Conservation (phyloP, 371 early-diverging fungal species). For the Sporodiniella umbellata region DNA sequence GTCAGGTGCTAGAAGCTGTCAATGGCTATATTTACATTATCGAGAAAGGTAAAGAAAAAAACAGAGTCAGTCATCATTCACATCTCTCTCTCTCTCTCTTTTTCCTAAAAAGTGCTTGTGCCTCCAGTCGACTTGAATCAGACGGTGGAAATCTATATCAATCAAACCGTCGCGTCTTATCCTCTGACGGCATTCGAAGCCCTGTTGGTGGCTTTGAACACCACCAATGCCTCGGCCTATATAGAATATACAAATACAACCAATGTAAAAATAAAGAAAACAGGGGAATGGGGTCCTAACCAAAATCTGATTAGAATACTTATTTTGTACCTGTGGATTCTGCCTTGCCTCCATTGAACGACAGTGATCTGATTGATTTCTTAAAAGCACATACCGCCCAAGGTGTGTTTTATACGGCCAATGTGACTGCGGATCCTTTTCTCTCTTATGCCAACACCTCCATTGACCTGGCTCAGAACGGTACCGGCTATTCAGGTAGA, state of each 20-base stretch:
- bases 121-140: conserved; percentile 23
- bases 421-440: conserved; percentile 21
- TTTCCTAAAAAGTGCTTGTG: conserved; percentile 34
- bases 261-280: neutral
- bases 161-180: too few species aligned
- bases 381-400: conserved; percentile 33
- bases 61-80: neutral
- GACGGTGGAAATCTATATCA: conserved; percentile 11
- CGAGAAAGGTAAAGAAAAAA: conserved; percentile 24
- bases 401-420: conserved; percentile 38
- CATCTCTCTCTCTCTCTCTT: too few species aligned
- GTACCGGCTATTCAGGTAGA: neutral
- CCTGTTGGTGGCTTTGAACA: conserved; percentile 7
- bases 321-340: conserved; percentile 30
- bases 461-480: conserved; percentile 5
- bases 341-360: conserved; percentile 13
- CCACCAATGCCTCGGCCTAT: conserved; percentile 8
- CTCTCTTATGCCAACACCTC: conserved; percentile 2
- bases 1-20: conserved; percentile 22
- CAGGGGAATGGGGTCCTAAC: neutral
- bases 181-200: too few species aligned
- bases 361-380: conserved; percentile 11
- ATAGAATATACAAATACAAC: neutral
- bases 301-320: conserved; percentile 16
- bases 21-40: conserved; percentile 39